These are phyloP conservation scores for Metschnikowia sp. DNA, from an alignment of 805 yeast species.

Conservation along the genomic window DNA sequence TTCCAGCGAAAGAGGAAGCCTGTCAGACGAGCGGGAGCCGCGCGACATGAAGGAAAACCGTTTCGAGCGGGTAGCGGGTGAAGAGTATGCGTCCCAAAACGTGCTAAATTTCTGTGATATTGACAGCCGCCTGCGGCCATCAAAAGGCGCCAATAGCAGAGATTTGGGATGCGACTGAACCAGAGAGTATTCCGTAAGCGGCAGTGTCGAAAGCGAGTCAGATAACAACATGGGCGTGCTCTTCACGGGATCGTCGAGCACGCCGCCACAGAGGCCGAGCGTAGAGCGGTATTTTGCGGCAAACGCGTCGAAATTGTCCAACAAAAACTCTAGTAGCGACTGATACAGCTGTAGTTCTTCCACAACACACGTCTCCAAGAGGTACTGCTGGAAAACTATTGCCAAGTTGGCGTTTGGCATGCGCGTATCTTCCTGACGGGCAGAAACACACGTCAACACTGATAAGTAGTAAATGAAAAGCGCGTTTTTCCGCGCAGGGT, in stretches of 20 bases:
- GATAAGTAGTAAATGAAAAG: constrained; percentile 20
- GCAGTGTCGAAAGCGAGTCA: constrained; percentile 13
- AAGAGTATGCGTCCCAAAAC: constrained; percentile 19
- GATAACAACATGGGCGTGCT: constrained; percentile 6
- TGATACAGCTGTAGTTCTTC: constrained; percentile 13
- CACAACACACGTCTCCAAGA: constrained; percentile 19
- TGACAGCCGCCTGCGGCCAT: constrained; percentile 15
- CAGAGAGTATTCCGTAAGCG: constrained; percentile 15
- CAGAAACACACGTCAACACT: constrained; percentile 15
- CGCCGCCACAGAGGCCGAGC: constrained; percentile 11
- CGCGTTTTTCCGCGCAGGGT: constrained; percentile 15
- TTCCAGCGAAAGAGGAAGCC: neutral
- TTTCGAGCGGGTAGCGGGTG: constrained; percentile 19
- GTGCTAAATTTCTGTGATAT: constrained; percentile 17
- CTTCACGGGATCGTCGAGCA: constrained; percentile 4
- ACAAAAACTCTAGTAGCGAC: constrained; percentile 15
- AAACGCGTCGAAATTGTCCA: constrained; percentile 16
- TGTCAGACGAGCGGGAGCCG: constrained; percentile 7
- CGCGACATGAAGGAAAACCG: constrained; percentile 16
- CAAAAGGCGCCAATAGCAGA: constrained; percentile 3
- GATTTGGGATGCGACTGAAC: constrained; percentile 9
- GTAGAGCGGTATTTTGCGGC: constrained; percentile 8
- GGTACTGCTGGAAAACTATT: constrained; percentile 32
- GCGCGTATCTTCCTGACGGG: constrained; percentile 21
- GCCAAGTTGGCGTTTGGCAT: constrained; percentile 28